phyloP scores from a whole-genome alignment of 176 grass and related monocot species.

The Carex littledalei region DNA sequence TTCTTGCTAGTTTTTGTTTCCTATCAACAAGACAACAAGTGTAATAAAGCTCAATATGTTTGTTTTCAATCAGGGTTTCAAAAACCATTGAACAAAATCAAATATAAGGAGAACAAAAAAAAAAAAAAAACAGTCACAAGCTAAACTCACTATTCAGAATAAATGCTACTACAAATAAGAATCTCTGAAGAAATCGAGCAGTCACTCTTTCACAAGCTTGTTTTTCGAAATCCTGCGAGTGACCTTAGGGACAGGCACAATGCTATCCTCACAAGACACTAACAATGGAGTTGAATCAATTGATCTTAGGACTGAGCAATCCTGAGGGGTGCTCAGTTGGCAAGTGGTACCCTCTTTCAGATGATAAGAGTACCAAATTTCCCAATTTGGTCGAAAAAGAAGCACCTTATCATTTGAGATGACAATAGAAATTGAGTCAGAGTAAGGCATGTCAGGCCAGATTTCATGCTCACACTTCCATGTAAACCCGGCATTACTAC shows the following conservation, averaged over 20 bases:
- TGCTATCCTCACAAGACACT: slow-evolving; percentile 7
- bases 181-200: neutral
- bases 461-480: slow-evolving; percentile 14
- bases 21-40: neutral
- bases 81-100: neutral
- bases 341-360: neutral
- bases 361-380: slow-evolving; percentile 11
- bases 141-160: neutral
- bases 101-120: neutral
- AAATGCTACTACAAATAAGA: neutral
- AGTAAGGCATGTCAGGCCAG: slow-evolving; percentile 15
- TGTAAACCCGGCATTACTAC: neutral
- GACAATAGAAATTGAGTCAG: neutral
- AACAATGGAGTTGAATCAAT: neutral
- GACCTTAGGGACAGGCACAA: neutral
- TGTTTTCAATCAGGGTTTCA: neutral
- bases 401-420: slow-evolving; percentile 1
- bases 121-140: no score
- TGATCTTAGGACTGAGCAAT: slow-evolving; percentile 10
- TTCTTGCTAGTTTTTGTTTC: neutral
- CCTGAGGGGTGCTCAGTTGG: neutral
- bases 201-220: slow-evolving; percentile 6
- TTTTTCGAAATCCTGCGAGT: neutral
- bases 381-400: slow-evolving; percentile 1
- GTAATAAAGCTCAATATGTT: neutral